Percentiles rank a stretch among this genome's conserved stretches.
Evolutionary conservation across 1,139 yeast genomes (phyloP).

Genomic region (Kurtzmaniella quercitrusa): DNA sequence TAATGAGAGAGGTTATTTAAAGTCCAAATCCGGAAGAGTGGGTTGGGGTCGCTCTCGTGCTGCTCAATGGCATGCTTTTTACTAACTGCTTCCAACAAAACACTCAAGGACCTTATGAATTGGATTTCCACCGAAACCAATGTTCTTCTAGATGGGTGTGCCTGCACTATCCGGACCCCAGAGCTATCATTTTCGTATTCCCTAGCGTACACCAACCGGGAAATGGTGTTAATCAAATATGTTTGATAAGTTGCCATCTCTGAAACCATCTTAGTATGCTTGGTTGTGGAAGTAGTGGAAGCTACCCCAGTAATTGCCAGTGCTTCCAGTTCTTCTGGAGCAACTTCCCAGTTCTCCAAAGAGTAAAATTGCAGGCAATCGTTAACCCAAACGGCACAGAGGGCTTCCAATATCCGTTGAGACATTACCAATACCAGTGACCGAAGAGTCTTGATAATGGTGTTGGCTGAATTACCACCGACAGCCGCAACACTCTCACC

Average conservation of each 20-base stretch:
- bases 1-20: slow-evolving; percentile 44
- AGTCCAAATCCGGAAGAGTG: slow-evolving; percentile 37
- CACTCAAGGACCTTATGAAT: slow-evolving; percentile 43
- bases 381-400: slow-evolving; percentile 46
- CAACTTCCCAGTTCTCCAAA: slow-evolving; percentile 38
- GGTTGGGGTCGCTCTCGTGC: slow-evolving; percentile 18
- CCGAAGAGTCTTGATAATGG: slow-evolving; percentile 31
- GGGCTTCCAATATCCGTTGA: slow-evolving; percentile 40
- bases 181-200: slow-evolving; percentile 7
- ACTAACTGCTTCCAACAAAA: slow-evolving; percentile 40
- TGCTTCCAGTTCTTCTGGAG: slow-evolving; percentile 9
- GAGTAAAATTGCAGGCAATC: slow-evolving; percentile 46
- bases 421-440: slow-evolving; percentile 29
- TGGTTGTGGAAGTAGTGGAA: slow-evolving; percentile 13
- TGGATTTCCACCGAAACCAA: slow-evolving; percentile 44
- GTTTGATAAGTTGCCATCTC: slow-evolving; percentile 36
- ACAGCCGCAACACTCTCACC: slow-evolving; percentile 31
- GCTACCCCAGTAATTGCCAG: slow-evolving; percentile 6
- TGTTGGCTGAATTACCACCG: slow-evolving; percentile 40
- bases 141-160: slow-evolving; percentile 40
- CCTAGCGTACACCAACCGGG: slow-evolving; percentile 23
- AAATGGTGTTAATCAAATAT: slow-evolving; percentile 28
- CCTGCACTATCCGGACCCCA: slow-evolving; percentile 24
- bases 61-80: slow-evolving; percentile 36
- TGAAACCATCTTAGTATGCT: slow-evolving; percentile 31